Evolutionary conservation across 2,329 filamentous ascomycete species (phyloP).

Genomic region (Aspergillus quadricinctus): DNA sequence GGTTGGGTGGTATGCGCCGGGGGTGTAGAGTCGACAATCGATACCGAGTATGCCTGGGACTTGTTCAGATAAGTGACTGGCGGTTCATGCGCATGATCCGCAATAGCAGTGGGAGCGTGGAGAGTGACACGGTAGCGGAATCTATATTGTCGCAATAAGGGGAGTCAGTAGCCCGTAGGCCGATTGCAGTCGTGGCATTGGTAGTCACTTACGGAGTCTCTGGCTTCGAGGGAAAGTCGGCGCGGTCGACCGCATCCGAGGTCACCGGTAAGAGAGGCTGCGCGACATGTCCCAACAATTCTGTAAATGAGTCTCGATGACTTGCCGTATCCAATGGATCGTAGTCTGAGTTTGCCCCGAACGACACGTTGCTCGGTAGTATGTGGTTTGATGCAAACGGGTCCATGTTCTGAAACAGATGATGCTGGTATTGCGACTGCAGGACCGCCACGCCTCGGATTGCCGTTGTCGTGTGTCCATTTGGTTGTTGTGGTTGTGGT

Average conservation of each 20-base stretch:
- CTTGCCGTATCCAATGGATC: background rate
- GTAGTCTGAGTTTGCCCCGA: background rate
- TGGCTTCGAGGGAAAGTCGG: background rate
- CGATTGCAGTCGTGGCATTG: background rate
- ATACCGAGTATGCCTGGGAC: conserved; percentile 85
- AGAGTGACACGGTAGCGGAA: conserved; percentile 73
- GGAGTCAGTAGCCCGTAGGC: background rate
- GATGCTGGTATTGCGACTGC: background rate
- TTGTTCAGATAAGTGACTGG: conserved; percentile 97
- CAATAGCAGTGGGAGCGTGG: conserved; percentile 91
- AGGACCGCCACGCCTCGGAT: background rate
- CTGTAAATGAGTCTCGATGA: background rate
- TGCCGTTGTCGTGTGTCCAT: background rate
- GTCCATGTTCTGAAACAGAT: background rate
- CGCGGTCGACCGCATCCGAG: background rate
- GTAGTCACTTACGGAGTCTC: background rate
- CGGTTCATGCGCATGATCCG: conserved; percentile 75
- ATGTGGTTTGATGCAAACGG: background rate
- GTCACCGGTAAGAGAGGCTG: background rate
- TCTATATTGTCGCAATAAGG: background rate
- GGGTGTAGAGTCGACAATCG: conserved; percentile 69
- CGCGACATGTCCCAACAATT: background rate
- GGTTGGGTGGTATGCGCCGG: conserved; percentile 54
- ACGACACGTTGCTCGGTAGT: background rate
- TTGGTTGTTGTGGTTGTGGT: background rate